Conservation (phyloP, 2,329 filamentous ascomycete genomes). For the Rachicladosporium sp. region DNA sequence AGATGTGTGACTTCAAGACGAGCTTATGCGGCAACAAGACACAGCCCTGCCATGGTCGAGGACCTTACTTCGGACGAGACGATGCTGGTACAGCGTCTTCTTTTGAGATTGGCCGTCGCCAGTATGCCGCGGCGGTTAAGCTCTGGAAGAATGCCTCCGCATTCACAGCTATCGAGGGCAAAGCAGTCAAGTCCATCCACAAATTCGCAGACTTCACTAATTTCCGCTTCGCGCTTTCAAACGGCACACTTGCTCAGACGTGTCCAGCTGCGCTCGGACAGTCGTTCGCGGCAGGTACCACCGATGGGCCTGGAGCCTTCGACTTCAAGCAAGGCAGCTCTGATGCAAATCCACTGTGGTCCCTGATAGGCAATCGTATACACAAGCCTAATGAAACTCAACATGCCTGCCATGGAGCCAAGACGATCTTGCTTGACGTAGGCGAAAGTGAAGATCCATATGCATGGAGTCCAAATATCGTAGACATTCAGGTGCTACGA, state of each 20-base stretch:
- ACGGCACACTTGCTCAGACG: constrained; percentile 58
- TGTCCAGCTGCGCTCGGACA: constrained; percentile 84
- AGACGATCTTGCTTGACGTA: constrained; percentile 79
- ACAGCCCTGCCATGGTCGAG: constrained; percentile 61
- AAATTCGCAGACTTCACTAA: constrained; percentile 71
- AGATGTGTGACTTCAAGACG: constrained; percentile 62
- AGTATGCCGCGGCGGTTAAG: constrained; percentile 48
- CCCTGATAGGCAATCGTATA: constrained; percentile 58
- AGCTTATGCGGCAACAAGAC: constrained; percentile 70
- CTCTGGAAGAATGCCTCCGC: constrained; percentile 40
- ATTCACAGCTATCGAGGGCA: constrained; percentile 44
- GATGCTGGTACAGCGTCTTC: constrained; percentile 57
- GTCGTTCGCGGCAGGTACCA: constrained; percentile 84
- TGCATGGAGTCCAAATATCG: constrained; percentile 80
- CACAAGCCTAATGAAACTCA: constrained; percentile 60
- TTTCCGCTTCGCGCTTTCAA: constrained; percentile 60
- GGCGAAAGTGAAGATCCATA: constrained; percentile 71
- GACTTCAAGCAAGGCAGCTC: constrained; percentile 84
- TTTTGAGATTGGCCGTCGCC: constrained; percentile 63
- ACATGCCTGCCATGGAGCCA: constrained; percentile 61
- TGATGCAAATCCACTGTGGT: constrained; percentile 67
- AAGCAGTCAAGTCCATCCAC: constrained; percentile 68
- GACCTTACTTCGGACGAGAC: constrained; percentile 53
- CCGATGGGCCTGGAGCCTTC: constrained; percentile 80
- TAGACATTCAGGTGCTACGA: constrained; percentile 75